These are phyloP conservation scores for Candida vartiovaarae DNA, from an alignment of 805 yeast genomes.

Conservation along the genomic window DNA sequence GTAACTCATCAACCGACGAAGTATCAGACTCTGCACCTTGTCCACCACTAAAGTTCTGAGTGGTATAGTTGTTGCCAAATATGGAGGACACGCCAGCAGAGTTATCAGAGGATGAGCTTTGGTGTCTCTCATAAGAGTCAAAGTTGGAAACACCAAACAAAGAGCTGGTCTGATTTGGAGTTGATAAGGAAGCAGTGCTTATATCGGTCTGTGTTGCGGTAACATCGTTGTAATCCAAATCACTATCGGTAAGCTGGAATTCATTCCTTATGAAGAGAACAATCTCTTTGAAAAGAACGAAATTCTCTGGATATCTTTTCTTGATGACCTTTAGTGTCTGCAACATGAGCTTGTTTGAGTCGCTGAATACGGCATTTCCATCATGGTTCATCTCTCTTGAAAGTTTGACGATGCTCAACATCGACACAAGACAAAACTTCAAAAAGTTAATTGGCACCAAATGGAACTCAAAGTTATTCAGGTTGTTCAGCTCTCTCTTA, in stretches of 20 bases:
- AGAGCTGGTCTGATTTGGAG: conserved; percentile 1
- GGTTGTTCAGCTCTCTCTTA: conserved; percentile 15
- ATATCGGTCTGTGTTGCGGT: neutral
- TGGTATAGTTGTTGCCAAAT: conserved; percentile 5
- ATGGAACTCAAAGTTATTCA: conserved; percentile 24
- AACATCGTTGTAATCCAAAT: conserved; percentile 5
- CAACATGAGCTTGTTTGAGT: conserved; percentile 11
- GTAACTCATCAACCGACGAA: conserved; percentile 12
- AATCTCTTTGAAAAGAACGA: conserved; percentile 16
- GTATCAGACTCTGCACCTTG: conserved; percentile 7
- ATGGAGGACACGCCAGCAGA: conserved; percentile 5
- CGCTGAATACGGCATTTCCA: conserved; percentile 6
- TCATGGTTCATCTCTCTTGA: conserved; percentile 6
- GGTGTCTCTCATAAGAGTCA: neutral
- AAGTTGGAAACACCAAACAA: neutral
- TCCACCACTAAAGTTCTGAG: conserved; percentile 1
- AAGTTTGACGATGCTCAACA: conserved; percentile 13
- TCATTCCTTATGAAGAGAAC: conserved; percentile 4
- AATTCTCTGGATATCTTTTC: conserved; percentile 23
- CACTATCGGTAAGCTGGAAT: conserved; percentile 5
- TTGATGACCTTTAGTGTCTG: conserved; percentile 14
- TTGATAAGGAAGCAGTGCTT: neutral
- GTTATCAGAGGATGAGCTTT: neutral
- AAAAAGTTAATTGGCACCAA: conserved; percentile 22
- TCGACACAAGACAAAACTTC: conserved; percentile 17